Evolutionary conservation across 148 eudicot species (phyloP).

Genomic region (Euryodendron excelsum): DNA sequence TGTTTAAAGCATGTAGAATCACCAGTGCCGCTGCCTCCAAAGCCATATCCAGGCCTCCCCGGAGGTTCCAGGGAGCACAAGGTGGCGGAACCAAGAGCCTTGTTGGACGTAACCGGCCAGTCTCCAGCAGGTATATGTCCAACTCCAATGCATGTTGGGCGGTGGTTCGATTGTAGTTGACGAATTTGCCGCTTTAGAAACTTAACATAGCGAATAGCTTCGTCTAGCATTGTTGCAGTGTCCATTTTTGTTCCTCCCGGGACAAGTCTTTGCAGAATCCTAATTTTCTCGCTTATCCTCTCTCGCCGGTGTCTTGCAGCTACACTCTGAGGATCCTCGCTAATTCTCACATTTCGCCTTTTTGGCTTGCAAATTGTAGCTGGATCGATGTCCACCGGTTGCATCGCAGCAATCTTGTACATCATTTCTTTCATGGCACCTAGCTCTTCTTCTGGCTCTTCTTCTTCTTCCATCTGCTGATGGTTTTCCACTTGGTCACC

Average conservation of each 20-base stretch:
- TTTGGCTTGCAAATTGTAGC: conserved; percentile 68
- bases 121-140: too few species aligned
- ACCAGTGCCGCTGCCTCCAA: too few species aligned
- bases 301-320: conserved; percentile 83
- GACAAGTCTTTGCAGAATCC: conserved; percentile 84
- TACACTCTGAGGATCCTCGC: conserved; percentile 87
- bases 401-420: conserved; percentile 95
- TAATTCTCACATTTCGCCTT: conserved; percentile 71
- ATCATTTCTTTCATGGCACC: conserved; percentile 95
- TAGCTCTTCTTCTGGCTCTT: conserved; percentile 59
- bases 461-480: conserved; percentile 25
- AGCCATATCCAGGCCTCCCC: conserved; percentile 10
- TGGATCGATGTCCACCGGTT: conserved; percentile 93
- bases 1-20: conserved; percentile 13
- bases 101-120: conserved; percentile 15
- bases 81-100: conserved; percentile 3
- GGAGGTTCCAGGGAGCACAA: conserved; percentile 15
- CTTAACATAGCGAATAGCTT: conserved; percentile 86
- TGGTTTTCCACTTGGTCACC: conserved; percentile 11
- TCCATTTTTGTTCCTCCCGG: conserved; percentile 95
- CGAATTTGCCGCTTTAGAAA: conserved; percentile 78
- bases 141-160: too few species aligned
- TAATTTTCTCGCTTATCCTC: conserved; percentile 75
- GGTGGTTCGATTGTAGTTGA: conserved; percentile 38
- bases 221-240: conserved; percentile 93